phyloP scores from a whole-genome alignment of 2,329 filamentous ascomycete species.

The Neonectria coccinea region DNA sequence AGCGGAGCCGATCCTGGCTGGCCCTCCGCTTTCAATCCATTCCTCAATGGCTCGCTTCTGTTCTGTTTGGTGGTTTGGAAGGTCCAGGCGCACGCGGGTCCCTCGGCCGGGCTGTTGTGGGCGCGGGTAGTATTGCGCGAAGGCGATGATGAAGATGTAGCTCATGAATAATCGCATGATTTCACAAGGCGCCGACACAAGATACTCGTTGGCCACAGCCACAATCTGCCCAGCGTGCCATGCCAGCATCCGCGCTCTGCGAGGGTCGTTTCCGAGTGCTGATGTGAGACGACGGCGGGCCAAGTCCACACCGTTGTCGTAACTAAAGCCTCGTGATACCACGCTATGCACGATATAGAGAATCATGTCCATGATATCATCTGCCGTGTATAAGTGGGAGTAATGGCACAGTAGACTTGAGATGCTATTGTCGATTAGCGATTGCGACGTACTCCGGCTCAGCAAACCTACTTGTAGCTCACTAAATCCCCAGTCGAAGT shows the following conservation, averaged over 20 bases:
- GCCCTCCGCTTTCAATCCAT: constrained; percentile 44
- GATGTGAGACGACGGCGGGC: constrained; percentile 42
- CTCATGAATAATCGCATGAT: constrained; percentile 50
- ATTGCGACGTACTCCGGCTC: no score
- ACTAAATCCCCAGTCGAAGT: constrained; percentile 44
- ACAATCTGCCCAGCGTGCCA: constrained; percentile 49
- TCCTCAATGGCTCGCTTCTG: constrained; percentile 23
- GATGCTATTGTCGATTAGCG: constrained; percentile 38
- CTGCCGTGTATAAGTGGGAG: constrained; percentile 44
- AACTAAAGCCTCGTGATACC: constrained; percentile 29
- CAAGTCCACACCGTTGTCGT: constrained; percentile 36
- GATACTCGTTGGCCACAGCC: constrained; percentile 45
- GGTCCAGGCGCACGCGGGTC: constrained; percentile 36
- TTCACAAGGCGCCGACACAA: constrained; percentile 48
- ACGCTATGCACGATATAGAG: constrained; percentile 47
- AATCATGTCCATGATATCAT: constrained; percentile 47
- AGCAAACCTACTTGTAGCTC: constrained; percentile 44
- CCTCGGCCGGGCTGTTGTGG: not conserved
- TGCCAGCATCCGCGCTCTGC: constrained; percentile 37
- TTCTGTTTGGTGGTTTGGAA: constrained; percentile 24
- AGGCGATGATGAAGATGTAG: constrained; percentile 47
- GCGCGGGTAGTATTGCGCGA: constrained; percentile 39
- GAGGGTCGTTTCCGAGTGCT: constrained; percentile 37
- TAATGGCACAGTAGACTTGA: constrained; percentile 46
- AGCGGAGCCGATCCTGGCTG: constrained; percentile 41